A percentile compares a stretch with the other conserved stretches of the same genome.
Evolutionary conservation across 441 rosid genomes (phyloP).

Genomic region (Pelargonium myrrhifolium): DNA sequence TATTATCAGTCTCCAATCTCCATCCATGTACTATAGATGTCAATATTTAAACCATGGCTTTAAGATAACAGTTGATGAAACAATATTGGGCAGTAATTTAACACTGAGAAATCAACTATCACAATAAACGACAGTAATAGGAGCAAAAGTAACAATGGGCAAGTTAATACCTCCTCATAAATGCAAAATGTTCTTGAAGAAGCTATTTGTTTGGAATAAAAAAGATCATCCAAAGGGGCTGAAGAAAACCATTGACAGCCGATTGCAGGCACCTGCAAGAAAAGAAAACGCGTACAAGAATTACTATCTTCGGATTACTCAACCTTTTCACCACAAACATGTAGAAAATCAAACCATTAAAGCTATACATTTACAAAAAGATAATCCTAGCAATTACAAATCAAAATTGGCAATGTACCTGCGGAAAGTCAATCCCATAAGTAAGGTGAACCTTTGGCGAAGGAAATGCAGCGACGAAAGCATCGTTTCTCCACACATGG

Average conservation of each 20-base stretch:
- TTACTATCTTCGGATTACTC: not conserved
- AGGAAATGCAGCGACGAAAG: conserved; percentile 62
- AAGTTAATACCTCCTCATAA: conserved; percentile 55
- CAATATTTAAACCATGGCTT: too few relatives aligned
- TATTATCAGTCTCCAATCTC: too few relatives aligned
- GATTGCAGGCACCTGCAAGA: conserved; percentile 51
- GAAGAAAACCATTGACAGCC: conserved; percentile 84
- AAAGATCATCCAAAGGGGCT: conserved; percentile 31
- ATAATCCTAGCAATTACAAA: not conserved
- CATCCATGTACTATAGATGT: too few relatives aligned
- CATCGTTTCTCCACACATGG: conserved; percentile 50
- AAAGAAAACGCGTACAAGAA: conserved; percentile 8
- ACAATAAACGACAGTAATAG: conserved; percentile 1
- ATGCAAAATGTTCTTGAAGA: conserved; percentile 75
- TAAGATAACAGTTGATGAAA: too few relatives aligned
- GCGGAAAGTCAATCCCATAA: conserved; percentile 72
- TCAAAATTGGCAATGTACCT: conserved; percentile 28
- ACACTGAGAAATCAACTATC: not conserved
- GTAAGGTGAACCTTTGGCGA: conserved; percentile 45
- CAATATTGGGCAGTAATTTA: too few relatives aligned
- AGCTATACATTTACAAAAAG: not conserved
- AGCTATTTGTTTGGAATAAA: conserved; percentile 50
- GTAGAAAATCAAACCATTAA: not conserved
- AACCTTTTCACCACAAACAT: not conserved
- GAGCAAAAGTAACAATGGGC: conserved; percentile 7